Evolutionary conservation across 257 asterid genomes (phyloP).

Genomic region (Ocimum tenuiflorum): DNA sequence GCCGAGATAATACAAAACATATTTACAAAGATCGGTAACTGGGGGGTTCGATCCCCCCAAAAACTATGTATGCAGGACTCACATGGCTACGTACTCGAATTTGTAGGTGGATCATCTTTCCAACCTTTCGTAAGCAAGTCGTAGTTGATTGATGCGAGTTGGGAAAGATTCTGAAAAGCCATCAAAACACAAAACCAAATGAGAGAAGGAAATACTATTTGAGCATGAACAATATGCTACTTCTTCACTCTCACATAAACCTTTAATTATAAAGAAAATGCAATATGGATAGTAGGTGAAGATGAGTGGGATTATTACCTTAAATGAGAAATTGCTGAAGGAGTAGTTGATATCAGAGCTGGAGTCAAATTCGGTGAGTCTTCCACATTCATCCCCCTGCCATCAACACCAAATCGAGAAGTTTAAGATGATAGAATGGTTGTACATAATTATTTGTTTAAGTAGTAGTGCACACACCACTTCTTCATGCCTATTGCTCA

Average conservation of each 20-base stretch:
- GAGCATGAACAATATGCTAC: not conserved
- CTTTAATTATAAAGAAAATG: too few species aligned
- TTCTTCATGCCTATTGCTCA: conserved; percentile 90
- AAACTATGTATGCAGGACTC: conserved; percentile 9
- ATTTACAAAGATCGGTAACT: conserved; percentile 38
- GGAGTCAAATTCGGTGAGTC: conserved; percentile 61
- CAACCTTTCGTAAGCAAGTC: conserved; percentile 83
- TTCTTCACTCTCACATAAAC: too few species aligned
- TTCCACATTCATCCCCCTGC: conserved; percentile 67
- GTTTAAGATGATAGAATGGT: not conserved
- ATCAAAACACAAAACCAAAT: not conserved
- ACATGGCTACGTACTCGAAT: conserved; percentile 37
- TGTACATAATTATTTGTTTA: not conserved
- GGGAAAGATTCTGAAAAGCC: conserved; percentile 81
- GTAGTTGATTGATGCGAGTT: conserved; percentile 91
- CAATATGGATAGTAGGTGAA: too few species aligned
- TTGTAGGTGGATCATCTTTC: conserved; percentile 66
- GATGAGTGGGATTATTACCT: conserved; percentile 33
- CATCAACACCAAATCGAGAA: conserved; percentile 11
- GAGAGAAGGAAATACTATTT: conserved; percentile 1
- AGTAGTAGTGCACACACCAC: conserved; percentile 37
- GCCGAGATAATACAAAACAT: conserved; percentile 16
- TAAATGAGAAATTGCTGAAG: conserved; percentile 93
- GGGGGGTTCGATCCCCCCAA: conserved; percentile 1
- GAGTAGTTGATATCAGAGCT: conserved; percentile 68